These are phyloP conservation scores for Ophioceras dolichostomum DNA, from an alignment of 2,329 filamentous ascomycete species.

Conservation along the genomic window DNA sequence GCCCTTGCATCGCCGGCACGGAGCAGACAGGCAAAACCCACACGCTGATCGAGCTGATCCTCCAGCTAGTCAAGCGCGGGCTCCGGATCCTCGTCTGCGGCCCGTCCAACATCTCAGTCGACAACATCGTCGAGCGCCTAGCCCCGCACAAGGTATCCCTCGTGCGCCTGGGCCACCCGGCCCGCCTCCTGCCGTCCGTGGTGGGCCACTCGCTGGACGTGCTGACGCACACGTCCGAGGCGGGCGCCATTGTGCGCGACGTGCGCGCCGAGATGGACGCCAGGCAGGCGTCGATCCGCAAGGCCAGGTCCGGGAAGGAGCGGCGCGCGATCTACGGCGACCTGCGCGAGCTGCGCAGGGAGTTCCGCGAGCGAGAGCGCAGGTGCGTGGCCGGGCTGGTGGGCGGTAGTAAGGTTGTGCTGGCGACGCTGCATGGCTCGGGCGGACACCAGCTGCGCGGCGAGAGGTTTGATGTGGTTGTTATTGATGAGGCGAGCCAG, in stretches of 20 bases:
- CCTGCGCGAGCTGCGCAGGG: constrained; percentile 72
- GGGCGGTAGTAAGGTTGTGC: constrained; percentile 68
- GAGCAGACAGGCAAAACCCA: constrained; percentile 90
- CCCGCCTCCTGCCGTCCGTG: constrained; percentile 77
- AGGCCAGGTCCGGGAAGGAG: constrained; percentile 58
- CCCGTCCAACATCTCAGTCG: constrained; percentile 91
- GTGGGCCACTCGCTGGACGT: constrained; percentile 84
- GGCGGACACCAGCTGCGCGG: constrained; percentile 72
- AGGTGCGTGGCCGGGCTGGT: constrained; percentile 70
- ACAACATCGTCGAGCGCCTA: constrained; percentile 93
- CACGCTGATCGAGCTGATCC: constrained; percentile 85
- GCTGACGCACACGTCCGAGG: constrained; percentile 80
- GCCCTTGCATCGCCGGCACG: too few species aligned
- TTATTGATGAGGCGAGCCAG: constrained; percentile 94
- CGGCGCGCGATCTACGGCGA: constrained; percentile 73
- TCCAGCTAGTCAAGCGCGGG: constrained; percentile 69
- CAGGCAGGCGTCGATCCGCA: constrained; percentile 79
- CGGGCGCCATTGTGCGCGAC: constrained; percentile 78
- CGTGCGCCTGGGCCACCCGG: constrained; percentile 83
- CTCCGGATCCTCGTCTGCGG: constrained; percentile 83
- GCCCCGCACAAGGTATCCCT: constrained; percentile 76
- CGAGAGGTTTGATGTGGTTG: constrained; percentile 80
- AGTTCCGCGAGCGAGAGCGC: constrained; percentile 75
- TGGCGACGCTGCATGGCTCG: constrained; percentile 85
- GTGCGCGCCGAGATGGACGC: constrained; percentile 86